Base-by-base conservation (phyloP, 78 protist genomes). In the Cavenderia fasciculata region DNA sequence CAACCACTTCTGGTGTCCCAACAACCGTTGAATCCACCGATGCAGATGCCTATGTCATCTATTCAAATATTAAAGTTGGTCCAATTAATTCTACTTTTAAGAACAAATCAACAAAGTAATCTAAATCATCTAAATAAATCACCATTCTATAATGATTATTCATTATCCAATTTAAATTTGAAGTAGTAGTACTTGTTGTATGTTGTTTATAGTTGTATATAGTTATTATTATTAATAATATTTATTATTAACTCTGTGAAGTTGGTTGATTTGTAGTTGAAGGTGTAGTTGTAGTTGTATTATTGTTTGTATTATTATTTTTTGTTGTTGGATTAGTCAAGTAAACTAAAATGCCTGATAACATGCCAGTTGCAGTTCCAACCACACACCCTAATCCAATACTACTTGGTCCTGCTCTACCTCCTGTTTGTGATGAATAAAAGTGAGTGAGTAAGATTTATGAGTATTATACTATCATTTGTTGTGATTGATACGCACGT, bases 1-100 rank as follows among this genome's bases (percentile, higher is more conserved):
- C 94, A 8, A 93, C 94, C 4, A 36, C 93, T 5, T 87, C 95
- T 18, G 95, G 95, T 41, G 62, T 36, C 23, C 95, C 95, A 29
- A 16, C 63, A 23, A 59, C 89, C 23, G 82, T 86, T 41, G 94
- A 87, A 75, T 46, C 73, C 6, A 16, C 90, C 21, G 90, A 69
- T 31, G 92, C 95, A 19, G 56, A 92, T 51, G 76, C 95, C 47
- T 66, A 73, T 23, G 94, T 90, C 25, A 54, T 74, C 8, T 90
- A 74, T 23, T 82, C 92, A n/a, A 90, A 90, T 33, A 90, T 90
- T 31, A 90, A 82, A 66, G 79, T 65, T 29, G 94, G 94, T 47
- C 71, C 94, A 44, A 33, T 79, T 33, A 56, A 54, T 23, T 90
- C 94, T 31, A 90, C 94, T 5, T 82, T 51, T 56, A 62, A 47